These are phyloP conservation scores for Triglochin maritima DNA, from an alignment of 106 monocot genomes.

Conservation along the genomic window DNA sequence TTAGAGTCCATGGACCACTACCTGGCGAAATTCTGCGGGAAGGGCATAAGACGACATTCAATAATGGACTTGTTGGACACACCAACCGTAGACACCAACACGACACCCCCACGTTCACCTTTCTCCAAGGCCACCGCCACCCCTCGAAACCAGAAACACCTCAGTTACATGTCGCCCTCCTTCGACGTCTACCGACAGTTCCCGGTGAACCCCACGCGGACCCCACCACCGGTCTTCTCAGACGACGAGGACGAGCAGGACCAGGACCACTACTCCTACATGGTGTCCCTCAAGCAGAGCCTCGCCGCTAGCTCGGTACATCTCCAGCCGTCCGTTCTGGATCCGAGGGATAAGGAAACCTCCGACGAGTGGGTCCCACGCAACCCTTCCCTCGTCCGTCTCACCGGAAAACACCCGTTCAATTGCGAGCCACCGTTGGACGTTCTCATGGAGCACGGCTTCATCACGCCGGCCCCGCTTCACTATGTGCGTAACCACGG, in stretches of 20 bases:
- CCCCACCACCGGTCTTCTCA: not conserved
- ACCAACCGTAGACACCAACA: too few species aligned
- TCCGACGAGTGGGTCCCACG: constrained; percentile 63
- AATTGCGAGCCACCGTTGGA: constrained; percentile 68
- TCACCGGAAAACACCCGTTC: constrained; percentile 91
- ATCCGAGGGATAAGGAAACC: constrained; percentile 62
- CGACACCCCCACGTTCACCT: not conserved
- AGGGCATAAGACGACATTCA: too few species aligned
- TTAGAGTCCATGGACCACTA: too few species aligned
- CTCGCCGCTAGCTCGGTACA: not conserved
- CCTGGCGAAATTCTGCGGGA: too few species aligned
- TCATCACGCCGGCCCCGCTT: constrained; percentile 63
- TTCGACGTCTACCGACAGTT: not conserved
- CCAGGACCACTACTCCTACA: not conserved
- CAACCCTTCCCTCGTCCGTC: constrained; percentile 63
- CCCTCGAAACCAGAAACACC: not conserved
- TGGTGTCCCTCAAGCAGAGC: not conserved
- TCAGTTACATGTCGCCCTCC: not conserved
- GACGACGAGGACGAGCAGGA: not conserved
- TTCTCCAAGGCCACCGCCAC: too few species aligned
- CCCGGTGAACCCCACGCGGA: not conserved
- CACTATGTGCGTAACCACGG: constrained; percentile 99
- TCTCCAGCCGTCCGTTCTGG: constrained; percentile 26
- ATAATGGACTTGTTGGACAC: too few species aligned
- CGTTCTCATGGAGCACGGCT: constrained; percentile 73